A percentile compares a stretch with the other conserved stretches of the same genome.
phyloP scores from a whole-genome alignment of 192 early-diverging fungal species.

The Gryganskiella cystojenkinii region DNA sequence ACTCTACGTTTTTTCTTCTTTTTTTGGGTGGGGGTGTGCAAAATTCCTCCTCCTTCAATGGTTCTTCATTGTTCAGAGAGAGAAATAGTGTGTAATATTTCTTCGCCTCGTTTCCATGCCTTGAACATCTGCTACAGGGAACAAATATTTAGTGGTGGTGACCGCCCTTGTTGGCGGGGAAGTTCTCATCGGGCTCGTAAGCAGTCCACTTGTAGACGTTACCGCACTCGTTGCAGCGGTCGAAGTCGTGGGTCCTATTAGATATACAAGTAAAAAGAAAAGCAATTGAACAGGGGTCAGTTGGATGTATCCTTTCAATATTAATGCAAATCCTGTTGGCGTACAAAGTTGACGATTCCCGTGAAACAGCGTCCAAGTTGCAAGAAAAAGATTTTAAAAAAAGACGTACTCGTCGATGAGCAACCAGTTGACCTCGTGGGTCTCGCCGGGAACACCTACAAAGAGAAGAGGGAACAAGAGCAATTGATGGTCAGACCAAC shows the following conservation, averaged over 20 bases:
- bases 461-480: background rate
- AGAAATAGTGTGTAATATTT: no score
- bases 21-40: no score
- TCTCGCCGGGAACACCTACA: slow-evolving; percentile 91
- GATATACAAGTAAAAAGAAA: background rate
- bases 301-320: background rate
- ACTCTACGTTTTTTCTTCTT: no score
- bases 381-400: background rate
- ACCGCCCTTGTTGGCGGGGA: slow-evolving; percentile 44
- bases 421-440: slow-evolving; percentile 94
- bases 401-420: slow-evolving; percentile 70
- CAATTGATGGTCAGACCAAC: background rate
- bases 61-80: no score
- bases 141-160: slow-evolving; percentile 55
- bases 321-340: slow-evolving; percentile 2
- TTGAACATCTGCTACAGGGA: no score
- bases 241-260: slow-evolving; percentile 69
- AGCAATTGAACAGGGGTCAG: background rate
- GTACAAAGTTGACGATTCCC: no score
- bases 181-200: slow-evolving; percentile 53
- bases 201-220: slow-evolving; percentile 70
- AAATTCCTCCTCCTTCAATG: no score
- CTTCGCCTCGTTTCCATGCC: no score
- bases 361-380: no score
- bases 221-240: slow-evolving; percentile 97